These are phyloP conservation scores for Geotrichum ghanense DNA, from an alignment of 805 yeast genomes.

Conservation along the genomic window DNA sequence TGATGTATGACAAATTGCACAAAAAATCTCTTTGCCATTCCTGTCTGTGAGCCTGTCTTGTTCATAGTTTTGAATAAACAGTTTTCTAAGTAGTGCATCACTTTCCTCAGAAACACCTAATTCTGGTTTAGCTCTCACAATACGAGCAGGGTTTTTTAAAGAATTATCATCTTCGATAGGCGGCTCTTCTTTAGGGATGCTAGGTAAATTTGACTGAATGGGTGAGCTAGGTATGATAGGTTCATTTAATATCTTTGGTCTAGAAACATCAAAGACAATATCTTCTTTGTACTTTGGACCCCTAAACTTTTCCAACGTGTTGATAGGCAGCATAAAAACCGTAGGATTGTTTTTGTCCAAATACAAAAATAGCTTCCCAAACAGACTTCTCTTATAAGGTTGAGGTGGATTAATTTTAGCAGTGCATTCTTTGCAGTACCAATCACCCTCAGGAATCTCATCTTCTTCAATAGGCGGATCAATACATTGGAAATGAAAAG, in stretches of 20 bases:
- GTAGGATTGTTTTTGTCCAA: constrained; percentile 49
- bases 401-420: constrained; percentile 28
- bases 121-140: too few relatives aligned
- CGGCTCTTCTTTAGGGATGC: too few relatives aligned
- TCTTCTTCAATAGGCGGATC: constrained; percentile 79
- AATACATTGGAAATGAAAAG: constrained; percentile 85
- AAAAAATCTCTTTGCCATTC: constrained; percentile 57
- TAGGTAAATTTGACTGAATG: too few relatives aligned
- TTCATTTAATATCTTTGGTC: too few relatives aligned
- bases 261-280: constrained; percentile 5
- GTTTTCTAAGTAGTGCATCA: constrained; percentile 7
- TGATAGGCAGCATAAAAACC: constrained; percentile 56
- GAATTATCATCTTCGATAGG: too few relatives aligned
- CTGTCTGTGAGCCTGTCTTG: constrained; percentile 40
- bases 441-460: constrained; percentile 70
- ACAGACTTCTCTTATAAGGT: constrained; percentile 30
- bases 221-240: too few relatives aligned
- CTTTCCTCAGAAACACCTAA: constrained; percentile 13
- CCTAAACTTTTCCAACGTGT: constrained; percentile 57
- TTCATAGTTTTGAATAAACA: not conserved
- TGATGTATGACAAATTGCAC: constrained; percentile 66
- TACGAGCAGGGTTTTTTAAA: too few relatives aligned
- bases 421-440: constrained; percentile 78
- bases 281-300: constrained; percentile 29
- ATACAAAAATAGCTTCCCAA: constrained; percentile 48